Conservation (phyloP, 2,329 filamentous ascomycete genomes). For the Penicillium sp. region DNA sequence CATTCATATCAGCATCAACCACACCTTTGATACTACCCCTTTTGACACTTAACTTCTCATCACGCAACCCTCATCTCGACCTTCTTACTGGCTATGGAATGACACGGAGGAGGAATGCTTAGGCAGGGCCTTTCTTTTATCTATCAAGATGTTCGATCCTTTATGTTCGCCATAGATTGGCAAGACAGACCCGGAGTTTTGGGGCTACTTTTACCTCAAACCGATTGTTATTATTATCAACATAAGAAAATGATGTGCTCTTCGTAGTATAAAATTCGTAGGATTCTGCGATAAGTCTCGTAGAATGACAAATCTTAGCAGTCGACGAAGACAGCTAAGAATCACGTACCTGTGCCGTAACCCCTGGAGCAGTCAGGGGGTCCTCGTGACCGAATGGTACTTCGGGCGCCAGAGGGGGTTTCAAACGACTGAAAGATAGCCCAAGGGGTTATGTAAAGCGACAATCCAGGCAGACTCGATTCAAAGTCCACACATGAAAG, state of each 20-base stretch:
- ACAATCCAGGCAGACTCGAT: background rate
- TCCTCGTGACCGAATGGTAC: background rate
- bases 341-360: background rate
- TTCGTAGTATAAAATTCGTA: background rate
- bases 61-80: conserved; percentile 4
- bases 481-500: background rate
- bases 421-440: background rate
- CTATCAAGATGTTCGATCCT: conserved; percentile 9
- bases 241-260: background rate
- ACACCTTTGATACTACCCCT: conserved; percentile 1
- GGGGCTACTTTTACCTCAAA: conserved; percentile 29
- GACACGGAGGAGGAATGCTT: conserved; percentile 5
- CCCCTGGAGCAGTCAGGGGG: background rate
- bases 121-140: conserved; percentile 22
- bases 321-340: background rate
- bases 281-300: no score
- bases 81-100: conserved; percentile 13
- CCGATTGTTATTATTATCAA: background rate
- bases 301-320: background rate
- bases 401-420: background rate
- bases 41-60: conserved; percentile 1
- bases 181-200: conserved; percentile 18
- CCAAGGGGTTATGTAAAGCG: background rate
- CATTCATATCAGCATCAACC: background rate
- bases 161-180: conserved; percentile 17